Evolutionary conservation across 2,329 filamentous ascomycete genomes (phyloP), one percentile per base, ranked within the genome.

Genomic region (Periconia macrospinosa): DNA sequence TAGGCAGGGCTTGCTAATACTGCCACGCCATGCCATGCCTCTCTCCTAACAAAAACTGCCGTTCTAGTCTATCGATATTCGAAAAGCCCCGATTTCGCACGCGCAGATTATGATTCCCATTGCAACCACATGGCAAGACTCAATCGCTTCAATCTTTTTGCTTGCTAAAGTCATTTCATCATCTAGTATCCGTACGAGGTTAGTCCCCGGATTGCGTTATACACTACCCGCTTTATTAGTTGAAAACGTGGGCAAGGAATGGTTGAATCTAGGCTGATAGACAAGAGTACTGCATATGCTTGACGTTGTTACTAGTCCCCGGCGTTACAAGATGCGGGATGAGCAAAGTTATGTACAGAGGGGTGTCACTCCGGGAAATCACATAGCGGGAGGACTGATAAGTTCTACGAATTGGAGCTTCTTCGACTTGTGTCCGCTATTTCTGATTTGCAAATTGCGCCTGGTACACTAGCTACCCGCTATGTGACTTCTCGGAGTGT

Each of bases 151-250:
- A 33, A 20, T 44, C 35, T 52, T 30, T 42, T 41, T 47, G 35
- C 20, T 41, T 52, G 20, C 44, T 47, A n/a, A 58, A 66, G 66
- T 69, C 67, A 63, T 70, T 62, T 62, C 68, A 70, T 71, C 68
- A 71, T 71, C 55, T 56, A 43, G 53, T 55, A 48, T 62, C 62
- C 59, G 57, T 67, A 64, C 54, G 41, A 68, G 67, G 20, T 43
- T 56, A 57, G 52, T 54, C 50, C 63, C 33, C 15, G 33, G 11
- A 37, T 37, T 37, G 33, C 33, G 33, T 37, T 37, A 37, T 13
- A 37, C 15, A 14, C 33, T n/a, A 37, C 33, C 33, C 33, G 33
- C 33, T 6, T 52, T 45, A 47, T 48, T 54, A 47, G 45, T 54
- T 54, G 23, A 58, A 57, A 50, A 57, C 40, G 55, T 60, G 53